Percentiles rank a stretch among this genome's conserved stretches.
Conservation (phyloP, 192 early-diverging fungal species). For the Entomortierella parvispora region DNA sequence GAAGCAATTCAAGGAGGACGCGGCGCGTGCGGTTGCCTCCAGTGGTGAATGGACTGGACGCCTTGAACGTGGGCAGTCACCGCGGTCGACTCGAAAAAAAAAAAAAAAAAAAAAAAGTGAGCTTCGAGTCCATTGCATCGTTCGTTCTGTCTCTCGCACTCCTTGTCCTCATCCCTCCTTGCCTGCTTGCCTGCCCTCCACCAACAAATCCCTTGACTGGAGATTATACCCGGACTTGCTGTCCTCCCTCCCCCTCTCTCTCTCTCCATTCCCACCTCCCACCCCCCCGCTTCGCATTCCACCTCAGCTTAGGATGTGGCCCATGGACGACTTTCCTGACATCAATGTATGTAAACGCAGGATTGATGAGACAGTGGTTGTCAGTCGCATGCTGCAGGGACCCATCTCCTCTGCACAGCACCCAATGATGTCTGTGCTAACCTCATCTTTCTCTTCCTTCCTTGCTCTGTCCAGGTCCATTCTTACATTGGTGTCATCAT, state of each 20-base stretch:
- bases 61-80: no score
- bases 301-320: conserved; percentile 47
- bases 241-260: not conserved
- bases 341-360: conserved; percentile 32
- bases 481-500: conserved; percentile 72
- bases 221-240: no score
- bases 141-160: no score
- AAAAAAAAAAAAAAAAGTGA: no score
- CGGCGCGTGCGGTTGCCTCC: no score
- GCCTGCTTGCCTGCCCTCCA: no score
- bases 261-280: not conserved
- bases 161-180: no score
- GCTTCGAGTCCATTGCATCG: no score
- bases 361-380: not conserved
- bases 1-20: no score
- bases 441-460: not conserved
- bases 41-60: no score
- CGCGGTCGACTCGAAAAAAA: no score
- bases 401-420: not conserved
- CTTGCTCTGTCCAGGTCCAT: conserved; percentile 40
- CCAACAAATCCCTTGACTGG: no score
- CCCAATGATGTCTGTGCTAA: not conserved
- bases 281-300: not conserved
- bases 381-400: not conserved
- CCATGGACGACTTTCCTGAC: conserved; percentile 52